These are phyloP conservation scores for Dactylellina leptospora DNA, from an alignment of 2,329 filamentous ascomycete genomes.

Conservation along the genomic window DNA sequence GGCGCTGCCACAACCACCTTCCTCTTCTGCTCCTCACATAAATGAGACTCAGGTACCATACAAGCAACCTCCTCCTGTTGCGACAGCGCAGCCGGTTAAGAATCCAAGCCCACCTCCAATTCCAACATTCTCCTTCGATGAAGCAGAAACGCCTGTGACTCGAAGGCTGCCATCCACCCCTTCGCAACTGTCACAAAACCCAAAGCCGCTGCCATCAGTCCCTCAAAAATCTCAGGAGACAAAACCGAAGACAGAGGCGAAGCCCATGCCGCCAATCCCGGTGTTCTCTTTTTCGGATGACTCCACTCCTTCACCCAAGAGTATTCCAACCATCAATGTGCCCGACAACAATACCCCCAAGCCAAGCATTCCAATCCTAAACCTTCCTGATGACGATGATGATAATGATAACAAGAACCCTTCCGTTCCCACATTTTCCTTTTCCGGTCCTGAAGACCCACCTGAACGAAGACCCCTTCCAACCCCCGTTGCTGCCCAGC, in stretches of 20 bases:
- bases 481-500: slow-evolving; percentile 27
- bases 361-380: slow-evolving; percentile 50
- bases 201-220: slow-evolving; percentile 23
- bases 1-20: slow-evolving; percentile 30
- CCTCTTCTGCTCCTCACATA: not conserved
- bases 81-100: slow-evolving; percentile 12
- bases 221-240: slow-evolving; percentile 21
- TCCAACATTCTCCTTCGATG: slow-evolving; percentile 40
- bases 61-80: slow-evolving; percentile 14
- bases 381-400: slow-evolving; percentile 46
- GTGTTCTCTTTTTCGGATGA: slow-evolving; percentile 55
- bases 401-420: slow-evolving; percentile 44
- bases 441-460: slow-evolving; percentile 44
- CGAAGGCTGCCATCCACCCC: slow-evolving; percentile 34
- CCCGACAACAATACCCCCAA: slow-evolving; percentile 50
- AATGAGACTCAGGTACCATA: slow-evolving; percentile 12
- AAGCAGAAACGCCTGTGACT: slow-evolving; percentile 5
- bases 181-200: not conserved
- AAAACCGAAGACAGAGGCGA: slow-evolving; percentile 8
- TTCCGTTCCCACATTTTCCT: slow-evolving; percentile 53
- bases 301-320: slow-evolving; percentile 38
- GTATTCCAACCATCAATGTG: slow-evolving; percentile 51
- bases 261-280: slow-evolving; percentile 53
- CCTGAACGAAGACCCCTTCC: slow-evolving; percentile 36
- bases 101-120: slow-evolving; percentile 21